phyloP scores from a whole-genome alignment of 257 asterid species.

The Solanum bulbocastanum region DNA sequence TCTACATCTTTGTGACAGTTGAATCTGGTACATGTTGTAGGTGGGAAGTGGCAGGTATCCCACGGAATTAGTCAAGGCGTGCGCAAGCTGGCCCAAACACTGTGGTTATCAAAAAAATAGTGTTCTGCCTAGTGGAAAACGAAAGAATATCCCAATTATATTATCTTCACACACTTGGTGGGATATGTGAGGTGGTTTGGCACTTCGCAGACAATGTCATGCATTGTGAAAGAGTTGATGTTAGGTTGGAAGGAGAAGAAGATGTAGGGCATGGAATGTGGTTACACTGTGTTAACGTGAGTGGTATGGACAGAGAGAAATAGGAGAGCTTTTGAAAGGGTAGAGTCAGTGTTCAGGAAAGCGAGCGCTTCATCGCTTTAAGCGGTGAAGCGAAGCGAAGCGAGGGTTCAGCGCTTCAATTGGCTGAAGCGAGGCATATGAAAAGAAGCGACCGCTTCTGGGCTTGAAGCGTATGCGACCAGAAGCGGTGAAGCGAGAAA shows the following conservation, averaged over 20 bases:
- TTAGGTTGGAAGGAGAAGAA: background rate
- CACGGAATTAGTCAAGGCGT: background rate
- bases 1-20: background rate
- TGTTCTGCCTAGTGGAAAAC: background rate
- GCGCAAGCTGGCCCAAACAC: background rate
- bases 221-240: background rate
- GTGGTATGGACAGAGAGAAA: background rate
- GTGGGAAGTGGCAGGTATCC: background rate
- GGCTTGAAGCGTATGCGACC: too few relatives aligned
- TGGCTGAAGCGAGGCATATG: too few relatives aligned
- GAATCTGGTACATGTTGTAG: background rate
- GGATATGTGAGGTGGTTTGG: background rate
- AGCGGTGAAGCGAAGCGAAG: too few relatives aligned
- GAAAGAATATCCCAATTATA: background rate
- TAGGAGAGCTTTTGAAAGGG: background rate
- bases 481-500: too few relatives aligned
- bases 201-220: background rate
- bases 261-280: background rate
- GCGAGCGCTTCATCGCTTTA: too few relatives aligned
- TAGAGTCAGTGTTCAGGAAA: too few relatives aligned
- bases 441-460: too few relatives aligned
- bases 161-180: background rate
- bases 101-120: background rate
- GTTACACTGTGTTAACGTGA: background rate
- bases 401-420: too few relatives aligned